Conservation (phyloP, 805 yeast species). For the Wickerhamiella occidentalis region DNA sequence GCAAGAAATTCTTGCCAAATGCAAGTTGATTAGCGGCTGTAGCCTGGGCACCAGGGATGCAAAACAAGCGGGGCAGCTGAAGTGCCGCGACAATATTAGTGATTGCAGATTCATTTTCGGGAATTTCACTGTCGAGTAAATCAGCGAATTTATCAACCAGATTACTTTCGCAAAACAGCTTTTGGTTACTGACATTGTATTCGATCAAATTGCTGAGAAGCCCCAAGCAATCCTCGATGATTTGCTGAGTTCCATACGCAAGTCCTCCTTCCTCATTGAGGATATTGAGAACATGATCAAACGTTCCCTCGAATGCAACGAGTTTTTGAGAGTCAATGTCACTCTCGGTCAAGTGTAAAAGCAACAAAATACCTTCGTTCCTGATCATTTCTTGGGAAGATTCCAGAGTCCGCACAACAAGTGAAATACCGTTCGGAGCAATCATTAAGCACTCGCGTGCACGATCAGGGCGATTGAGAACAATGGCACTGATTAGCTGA, state of each 20-base stretch:
- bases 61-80: constrained; percentile 62
- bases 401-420: constrained; percentile 49
- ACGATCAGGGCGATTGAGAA: constrained; percentile 58
- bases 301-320: constrained; percentile 89
- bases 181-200: constrained; percentile 84
- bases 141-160: constrained; percentile 54
- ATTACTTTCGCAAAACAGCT: constrained; percentile 72
- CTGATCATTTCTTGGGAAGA: constrained; percentile 73
- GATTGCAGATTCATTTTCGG: constrained; percentile 67
- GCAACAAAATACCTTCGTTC: constrained; percentile 67
- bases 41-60: constrained; percentile 58
- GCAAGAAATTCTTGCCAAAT: constrained; percentile 46
- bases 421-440: constrained; percentile 69
- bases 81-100: constrained; percentile 54
- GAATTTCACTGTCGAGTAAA: constrained; percentile 50
- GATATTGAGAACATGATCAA: constrained; percentile 68
- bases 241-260: constrained; percentile 66
- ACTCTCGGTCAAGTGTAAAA: constrained; percentile 70
- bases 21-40: constrained; percentile 49
- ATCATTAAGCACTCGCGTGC: constrained; percentile 62
- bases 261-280: constrained; percentile 81
- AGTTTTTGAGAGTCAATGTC: constrained; percentile 80
- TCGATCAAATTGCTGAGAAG: constrained; percentile 58
- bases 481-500: constrained; percentile 73
- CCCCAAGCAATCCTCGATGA: constrained; percentile 83